These are phyloP conservation scores for Lactarius akahatsu DNA, from an alignment of 768 basidiomycete genomes.

Conservation along the genomic window DNA sequence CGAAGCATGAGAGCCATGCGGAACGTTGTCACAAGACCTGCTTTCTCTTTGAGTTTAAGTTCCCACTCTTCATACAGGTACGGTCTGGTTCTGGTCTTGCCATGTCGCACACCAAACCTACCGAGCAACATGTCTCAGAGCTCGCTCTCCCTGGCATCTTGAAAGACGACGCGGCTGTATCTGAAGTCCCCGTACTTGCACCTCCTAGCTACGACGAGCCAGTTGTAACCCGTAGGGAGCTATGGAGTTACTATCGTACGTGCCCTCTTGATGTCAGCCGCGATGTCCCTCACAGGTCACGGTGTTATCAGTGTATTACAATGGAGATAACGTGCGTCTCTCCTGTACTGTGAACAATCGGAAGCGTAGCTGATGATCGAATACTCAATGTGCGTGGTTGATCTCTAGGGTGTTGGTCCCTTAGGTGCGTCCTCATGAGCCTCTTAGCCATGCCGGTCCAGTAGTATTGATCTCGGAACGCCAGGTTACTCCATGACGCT, in stretches of 20 bases:
- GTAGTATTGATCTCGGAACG: not conserved
- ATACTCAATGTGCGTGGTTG: not conserved
- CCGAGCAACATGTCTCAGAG: constrained; percentile 4
- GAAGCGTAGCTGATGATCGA: not conserved
- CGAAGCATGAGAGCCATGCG: constrained; percentile 1
- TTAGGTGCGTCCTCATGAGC: constrained; percentile 35
- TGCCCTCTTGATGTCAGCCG: constrained; percentile 23
- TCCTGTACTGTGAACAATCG: not conserved
- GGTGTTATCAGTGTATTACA: constrained; percentile 63
- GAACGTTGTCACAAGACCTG: not conserved
- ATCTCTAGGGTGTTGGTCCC: constrained; percentile 63
- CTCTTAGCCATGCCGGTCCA: constrained; percentile 8
- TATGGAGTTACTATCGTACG: constrained; percentile 80
- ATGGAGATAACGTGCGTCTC: constrained; percentile 70
- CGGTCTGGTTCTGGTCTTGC: constrained; percentile 3
- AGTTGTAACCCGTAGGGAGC: constrained; percentile 65
- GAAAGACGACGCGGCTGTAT: not conserved
- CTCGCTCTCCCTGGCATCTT: not conserved
- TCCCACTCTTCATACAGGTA: not conserved
- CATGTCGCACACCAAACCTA: constrained; percentile 17
- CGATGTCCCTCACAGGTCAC: constrained; percentile 7
- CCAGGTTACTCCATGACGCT: constrained; percentile 62
- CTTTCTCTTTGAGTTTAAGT: not conserved
- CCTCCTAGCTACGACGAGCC: constrained; percentile 49
- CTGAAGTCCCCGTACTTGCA: constrained; percentile 6